A percentile compares a stretch with the other conserved stretches of the same genome.
phyloP scores from a whole-genome alignment of 2,329 filamentous ascomycete genomes.

The Clonostachys rhizophaga region DNA sequence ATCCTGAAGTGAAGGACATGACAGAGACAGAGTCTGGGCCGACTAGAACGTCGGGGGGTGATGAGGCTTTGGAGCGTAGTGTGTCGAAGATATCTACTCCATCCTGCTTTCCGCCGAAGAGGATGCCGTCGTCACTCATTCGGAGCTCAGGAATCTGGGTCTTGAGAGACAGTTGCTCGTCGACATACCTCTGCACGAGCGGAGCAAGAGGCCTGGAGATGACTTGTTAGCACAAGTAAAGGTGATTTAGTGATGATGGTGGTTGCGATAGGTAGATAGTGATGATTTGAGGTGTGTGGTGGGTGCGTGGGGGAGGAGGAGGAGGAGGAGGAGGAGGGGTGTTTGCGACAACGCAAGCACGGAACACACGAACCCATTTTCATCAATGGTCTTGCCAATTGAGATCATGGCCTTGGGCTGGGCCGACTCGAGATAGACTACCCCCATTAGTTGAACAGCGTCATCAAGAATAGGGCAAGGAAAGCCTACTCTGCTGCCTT shows the following conservation, averaged over 20 bases:
- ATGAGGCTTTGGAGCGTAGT: slow-evolving; percentile 38
- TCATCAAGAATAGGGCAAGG: background rate
- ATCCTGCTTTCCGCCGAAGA: slow-evolving; percentile 63
- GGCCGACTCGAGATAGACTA: slow-evolving; percentile 72
- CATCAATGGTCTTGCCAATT: slow-evolving; percentile 63
- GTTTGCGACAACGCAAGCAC: no score
- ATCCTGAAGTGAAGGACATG: slow-evolving; percentile 66
- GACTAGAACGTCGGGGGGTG: slow-evolving; percentile 67
- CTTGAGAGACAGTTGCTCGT: slow-evolving; percentile 66
- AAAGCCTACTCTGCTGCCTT: slow-evolving; percentile 13
- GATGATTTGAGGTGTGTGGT: no score
- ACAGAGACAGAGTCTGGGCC: slow-evolving; percentile 83
- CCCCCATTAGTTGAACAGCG: no score
- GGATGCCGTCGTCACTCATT: slow-evolving; percentile 64
- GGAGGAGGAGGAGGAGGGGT: no score
- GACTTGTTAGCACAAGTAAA: no score
- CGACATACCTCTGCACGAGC: slow-evolving; percentile 59
- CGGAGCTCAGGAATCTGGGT: slow-evolving; percentile 70
- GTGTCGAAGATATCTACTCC: slow-evolving; percentile 64
- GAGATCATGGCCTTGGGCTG: slow-evolving; percentile 62
- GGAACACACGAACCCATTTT: slow-evolving; percentile 7
- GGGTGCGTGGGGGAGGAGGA: no score
- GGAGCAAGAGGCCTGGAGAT: slow-evolving; percentile 38
- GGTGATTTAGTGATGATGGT: no score
- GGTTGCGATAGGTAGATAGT: no score